These are phyloP conservation scores for Adansonia madagascariensis DNA, from an alignment of 441 rosid species.

Conservation along the genomic window DNA sequence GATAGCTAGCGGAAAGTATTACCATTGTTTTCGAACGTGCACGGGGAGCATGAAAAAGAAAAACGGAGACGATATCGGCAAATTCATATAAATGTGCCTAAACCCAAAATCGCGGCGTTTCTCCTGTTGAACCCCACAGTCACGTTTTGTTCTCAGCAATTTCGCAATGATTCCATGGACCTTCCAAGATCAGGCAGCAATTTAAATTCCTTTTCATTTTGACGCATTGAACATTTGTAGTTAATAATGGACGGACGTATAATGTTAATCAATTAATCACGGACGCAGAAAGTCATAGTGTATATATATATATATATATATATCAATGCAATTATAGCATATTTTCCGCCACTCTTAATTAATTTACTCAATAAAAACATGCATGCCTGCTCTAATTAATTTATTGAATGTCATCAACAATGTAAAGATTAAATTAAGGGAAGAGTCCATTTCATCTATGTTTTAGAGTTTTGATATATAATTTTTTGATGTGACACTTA, in stretches of 20 bases:
- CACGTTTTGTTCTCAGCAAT: background rate
- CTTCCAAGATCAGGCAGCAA: too few species aligned
- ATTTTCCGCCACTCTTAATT: background rate
- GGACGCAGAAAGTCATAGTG: background rate
- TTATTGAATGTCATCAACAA: background rate
- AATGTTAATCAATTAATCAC: background rate
- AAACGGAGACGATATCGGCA: background rate
- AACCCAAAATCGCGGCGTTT: background rate
- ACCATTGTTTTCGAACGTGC: background rate
- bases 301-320: too few species aligned
- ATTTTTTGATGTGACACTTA: too few species aligned
- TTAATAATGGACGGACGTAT: background rate
- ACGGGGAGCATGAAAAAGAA: background rate
- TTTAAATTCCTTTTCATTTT: background rate
- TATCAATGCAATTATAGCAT: background rate
- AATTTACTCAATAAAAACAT: slow-evolving; percentile 2
- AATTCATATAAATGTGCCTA: background rate
- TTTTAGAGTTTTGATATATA: too few species aligned
- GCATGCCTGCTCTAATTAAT: slow-evolving; percentile 5
- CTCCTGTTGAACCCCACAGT: background rate
- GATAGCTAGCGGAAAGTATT: too few species aligned
- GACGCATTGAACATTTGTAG: background rate
- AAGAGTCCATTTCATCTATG: too few species aligned
- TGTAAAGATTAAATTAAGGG: background rate
- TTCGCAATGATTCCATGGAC: background rate